These are phyloP conservation scores for Xylaria sp. DNA, from an alignment of 2,329 filamentous ascomycete genomes.

Conservation along the genomic window DNA sequence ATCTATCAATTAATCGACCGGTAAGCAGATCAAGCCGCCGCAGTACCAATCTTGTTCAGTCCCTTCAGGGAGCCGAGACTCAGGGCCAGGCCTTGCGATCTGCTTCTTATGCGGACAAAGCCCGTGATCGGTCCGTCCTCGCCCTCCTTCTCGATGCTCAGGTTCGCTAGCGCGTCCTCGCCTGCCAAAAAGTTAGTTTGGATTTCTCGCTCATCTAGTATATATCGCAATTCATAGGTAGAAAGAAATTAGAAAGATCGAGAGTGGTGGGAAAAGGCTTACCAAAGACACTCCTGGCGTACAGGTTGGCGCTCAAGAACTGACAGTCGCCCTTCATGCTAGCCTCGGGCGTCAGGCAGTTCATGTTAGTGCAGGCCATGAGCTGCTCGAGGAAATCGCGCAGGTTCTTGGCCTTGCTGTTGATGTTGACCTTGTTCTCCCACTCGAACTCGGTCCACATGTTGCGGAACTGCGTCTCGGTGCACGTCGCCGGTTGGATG, in stretches of 20 bases:
- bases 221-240: background rate
- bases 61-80: constrained; percentile 95
- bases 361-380: constrained; percentile 99
- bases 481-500: constrained; percentile 95
- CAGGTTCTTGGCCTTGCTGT: constrained; percentile 90
- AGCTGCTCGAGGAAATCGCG: constrained; percentile 90
- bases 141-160: constrained; percentile 97
- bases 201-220: constrained; percentile 3
- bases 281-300: constrained; percentile 98
- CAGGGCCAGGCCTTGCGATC: constrained; percentile 90
- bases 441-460: constrained; percentile 99
- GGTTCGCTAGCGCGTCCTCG: constrained; percentile 95
- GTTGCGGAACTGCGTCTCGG: constrained; percentile 97
- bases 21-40: constrained; percentile 33
- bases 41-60: constrained; percentile 74
- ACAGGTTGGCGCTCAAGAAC: constrained; percentile 95
- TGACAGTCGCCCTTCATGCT: constrained; percentile 97
- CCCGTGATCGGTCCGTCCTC: constrained; percentile 94
- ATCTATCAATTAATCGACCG: constrained; percentile 6
- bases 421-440: constrained; percentile 99
- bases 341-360: constrained; percentile 92
- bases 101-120: constrained; percentile 96
- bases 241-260: no score
- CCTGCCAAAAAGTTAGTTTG: constrained; percentile 57
- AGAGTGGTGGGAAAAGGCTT: constrained; percentile 48